Percentiles rank a stretch among this genome's conserved stretches.
These are phyloP conservation scores for Quambalaria eucalypti DNA, from an alignment of 1,284 basidiomycete genomes.

Conservation along the genomic window DNA sequence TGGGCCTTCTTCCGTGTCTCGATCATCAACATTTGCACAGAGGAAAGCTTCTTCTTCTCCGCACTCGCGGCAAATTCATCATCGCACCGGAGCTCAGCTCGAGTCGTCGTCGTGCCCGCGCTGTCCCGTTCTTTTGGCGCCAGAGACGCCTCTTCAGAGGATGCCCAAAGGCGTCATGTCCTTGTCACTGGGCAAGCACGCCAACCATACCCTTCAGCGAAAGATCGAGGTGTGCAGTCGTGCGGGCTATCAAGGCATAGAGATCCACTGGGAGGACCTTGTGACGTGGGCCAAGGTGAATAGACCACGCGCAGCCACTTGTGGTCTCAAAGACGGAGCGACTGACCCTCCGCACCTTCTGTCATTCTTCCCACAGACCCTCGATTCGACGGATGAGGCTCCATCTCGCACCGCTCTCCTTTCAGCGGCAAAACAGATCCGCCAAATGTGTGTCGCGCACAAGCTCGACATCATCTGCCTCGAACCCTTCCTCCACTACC, in stretches of 20 bases:
- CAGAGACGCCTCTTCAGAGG: no score
- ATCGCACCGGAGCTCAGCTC: no score
- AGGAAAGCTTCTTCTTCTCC: no score
- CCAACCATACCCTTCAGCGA: background rate
- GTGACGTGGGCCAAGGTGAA: conserved; percentile 3
- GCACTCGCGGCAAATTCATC: no score
- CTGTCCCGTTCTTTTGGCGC: no score
- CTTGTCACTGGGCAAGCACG: conserved; percentile 11
- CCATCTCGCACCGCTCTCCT: background rate
- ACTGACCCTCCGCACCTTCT: background rate
- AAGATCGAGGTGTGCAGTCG: conserved; percentile 9
- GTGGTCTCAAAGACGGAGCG: background rate
- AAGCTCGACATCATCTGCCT: background rate
- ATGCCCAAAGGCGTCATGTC: conserved; percentile 1
- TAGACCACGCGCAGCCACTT: background rate
- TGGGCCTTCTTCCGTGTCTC: no score
- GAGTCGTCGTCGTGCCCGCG: no score
- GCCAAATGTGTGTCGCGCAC: background rate
- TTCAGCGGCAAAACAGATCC: background rate
- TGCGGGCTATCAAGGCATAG: conserved; percentile 8
- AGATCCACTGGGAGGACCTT: conserved; percentile 17
- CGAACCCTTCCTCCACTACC: conserved; percentile 4
- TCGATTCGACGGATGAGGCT: conserved; percentile 6
- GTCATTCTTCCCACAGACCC: conserved; percentile 6
- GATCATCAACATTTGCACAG: no score